Conservation (phyloP, 352 stramenopile genomes). For the Aphanomyces stellatus region DNA sequence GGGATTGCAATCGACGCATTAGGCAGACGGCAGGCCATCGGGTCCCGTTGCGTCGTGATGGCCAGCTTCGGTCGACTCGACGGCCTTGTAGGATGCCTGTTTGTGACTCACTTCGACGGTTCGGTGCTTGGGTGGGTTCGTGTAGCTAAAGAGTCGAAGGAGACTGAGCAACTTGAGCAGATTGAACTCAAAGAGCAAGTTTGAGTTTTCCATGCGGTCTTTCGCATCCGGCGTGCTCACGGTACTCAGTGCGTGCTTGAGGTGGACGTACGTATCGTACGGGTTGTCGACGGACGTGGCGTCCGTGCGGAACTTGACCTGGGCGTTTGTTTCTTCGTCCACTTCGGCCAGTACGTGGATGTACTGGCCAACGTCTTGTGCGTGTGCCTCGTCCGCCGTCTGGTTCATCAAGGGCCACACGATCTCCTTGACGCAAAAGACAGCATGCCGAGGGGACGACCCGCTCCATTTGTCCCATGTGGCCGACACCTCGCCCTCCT, state of each 20-base stretch:
- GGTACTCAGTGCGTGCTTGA: constrained; percentile 48
- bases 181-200: constrained; percentile 73
- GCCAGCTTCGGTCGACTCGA: too few species aligned
- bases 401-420: constrained; percentile 61
- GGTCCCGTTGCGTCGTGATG: neutral
- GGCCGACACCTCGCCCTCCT: constrained; percentile 6
- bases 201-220: constrained; percentile 67
- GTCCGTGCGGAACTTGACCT: constrained; percentile 67
- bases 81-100: too few species aligned
- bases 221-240: constrained; percentile 58
- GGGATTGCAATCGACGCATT: too few species aligned
- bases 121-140: constrained; percentile 26
- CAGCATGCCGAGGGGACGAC: constrained; percentile 45
- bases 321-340: constrained; percentile 46
- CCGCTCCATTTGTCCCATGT: constrained; percentile 25
- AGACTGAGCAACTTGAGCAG: constrained; percentile 61
- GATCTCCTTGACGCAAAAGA: constrained; percentile 70
- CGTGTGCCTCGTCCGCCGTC: neutral
- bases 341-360: constrained; percentile 64
- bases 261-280: constrained; percentile 62
- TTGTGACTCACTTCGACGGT: neutral
- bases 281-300: constrained; percentile 32
- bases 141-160: constrained; percentile 66
- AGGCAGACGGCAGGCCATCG: neutral
- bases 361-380: constrained; percentile 21